Percentiles rank a stretch among this genome's conserved stretches.
phyloP scores from a whole-genome alignment of 139 green algal genomes.

The Raphidocelis subcapitata region DNA sequence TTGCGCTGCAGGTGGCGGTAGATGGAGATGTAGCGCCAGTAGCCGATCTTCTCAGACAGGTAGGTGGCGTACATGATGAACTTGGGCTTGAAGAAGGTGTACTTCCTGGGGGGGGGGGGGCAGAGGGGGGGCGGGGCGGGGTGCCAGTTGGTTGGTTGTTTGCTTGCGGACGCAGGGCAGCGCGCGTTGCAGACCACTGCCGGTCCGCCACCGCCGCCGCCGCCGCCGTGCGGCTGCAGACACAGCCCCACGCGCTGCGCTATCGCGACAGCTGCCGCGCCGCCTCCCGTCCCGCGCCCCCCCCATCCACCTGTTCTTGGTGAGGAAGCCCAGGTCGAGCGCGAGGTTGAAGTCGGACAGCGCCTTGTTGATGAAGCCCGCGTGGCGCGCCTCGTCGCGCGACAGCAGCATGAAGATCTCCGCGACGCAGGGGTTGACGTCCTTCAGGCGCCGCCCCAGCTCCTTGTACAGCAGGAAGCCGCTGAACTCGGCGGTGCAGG shows the following conservation, averaged over 20 bases:
- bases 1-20: conserved; percentile 75
- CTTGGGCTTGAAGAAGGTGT: conserved; percentile 97
- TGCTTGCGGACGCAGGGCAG: too few species aligned
- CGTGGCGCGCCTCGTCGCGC: conserved; percentile 97
- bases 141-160: too few species aligned
- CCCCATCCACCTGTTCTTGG: conserved; percentile 83
- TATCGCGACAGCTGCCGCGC: too few species aligned
- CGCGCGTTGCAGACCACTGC: too few species aligned
- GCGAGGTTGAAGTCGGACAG: conserved; percentile 69
- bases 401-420: conserved; percentile 97
- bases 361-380: conserved; percentile 98
- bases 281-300: too few species aligned
- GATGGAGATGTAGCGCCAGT: conserved; percentile 91
- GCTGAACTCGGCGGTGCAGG: conserved; percentile 98
- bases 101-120: conserved; percentile 34
- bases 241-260: too few species aligned
- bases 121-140: too few species aligned
- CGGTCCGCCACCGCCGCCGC: too few species aligned
- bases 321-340: conserved; percentile 99
- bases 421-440: conserved; percentile 86
- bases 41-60: conserved; percentile 98
- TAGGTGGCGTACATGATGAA: conserved; percentile 99
- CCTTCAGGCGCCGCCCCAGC: conserved; percentile 95
- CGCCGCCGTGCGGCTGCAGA: too few species aligned
- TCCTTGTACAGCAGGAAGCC: conserved; percentile 99